Conservation (phyloP, 768 basidiomycete genomes). For the Clavulina sp. region DNA sequence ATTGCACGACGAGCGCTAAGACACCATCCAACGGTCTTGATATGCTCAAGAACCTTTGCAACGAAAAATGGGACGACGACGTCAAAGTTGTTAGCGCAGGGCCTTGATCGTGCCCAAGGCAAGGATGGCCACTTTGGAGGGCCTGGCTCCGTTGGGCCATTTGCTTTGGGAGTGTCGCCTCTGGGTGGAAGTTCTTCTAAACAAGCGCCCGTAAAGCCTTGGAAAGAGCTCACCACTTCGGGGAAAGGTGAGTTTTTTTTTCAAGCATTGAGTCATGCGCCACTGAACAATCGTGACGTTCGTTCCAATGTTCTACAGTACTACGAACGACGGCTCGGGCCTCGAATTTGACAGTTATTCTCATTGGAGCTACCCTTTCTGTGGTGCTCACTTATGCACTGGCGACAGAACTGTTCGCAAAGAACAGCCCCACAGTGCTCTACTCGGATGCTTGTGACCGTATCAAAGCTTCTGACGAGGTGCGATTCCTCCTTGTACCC, state of each 20-base stretch:
- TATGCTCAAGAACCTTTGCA: too few species aligned
- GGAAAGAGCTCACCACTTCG: constrained; percentile 58
- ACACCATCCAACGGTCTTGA: too few species aligned
- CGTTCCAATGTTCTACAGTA: constrained; percentile 36
- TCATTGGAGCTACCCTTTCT: constrained; percentile 69
- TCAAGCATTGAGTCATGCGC: neutral
- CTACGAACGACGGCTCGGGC: constrained; percentile 36
- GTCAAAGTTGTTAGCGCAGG: too few species aligned
- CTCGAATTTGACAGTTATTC: constrained; percentile 33
- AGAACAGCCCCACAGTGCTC: constrained; percentile 70
- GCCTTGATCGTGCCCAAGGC: too few species aligned
- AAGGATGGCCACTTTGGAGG: too few species aligned
- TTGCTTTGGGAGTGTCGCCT: too few species aligned
- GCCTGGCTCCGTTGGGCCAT: too few species aligned
- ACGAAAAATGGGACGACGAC: too few species aligned
- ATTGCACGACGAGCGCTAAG: too few species aligned
- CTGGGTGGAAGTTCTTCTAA: too few species aligned
- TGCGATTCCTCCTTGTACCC: constrained; percentile 15
- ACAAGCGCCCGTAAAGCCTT: constrained; percentile 54
- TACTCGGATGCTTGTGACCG: constrained; percentile 42
- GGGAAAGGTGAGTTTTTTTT: constrained; percentile 44
- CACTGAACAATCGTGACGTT: neutral
- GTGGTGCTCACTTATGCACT: constrained; percentile 60
- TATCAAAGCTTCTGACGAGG: constrained; percentile 30
- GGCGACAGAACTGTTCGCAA: constrained; percentile 72